Evolutionary conservation across 441 rosid genomes (phyloP).

Genomic region (Arabidopsis lyrata): DNA sequence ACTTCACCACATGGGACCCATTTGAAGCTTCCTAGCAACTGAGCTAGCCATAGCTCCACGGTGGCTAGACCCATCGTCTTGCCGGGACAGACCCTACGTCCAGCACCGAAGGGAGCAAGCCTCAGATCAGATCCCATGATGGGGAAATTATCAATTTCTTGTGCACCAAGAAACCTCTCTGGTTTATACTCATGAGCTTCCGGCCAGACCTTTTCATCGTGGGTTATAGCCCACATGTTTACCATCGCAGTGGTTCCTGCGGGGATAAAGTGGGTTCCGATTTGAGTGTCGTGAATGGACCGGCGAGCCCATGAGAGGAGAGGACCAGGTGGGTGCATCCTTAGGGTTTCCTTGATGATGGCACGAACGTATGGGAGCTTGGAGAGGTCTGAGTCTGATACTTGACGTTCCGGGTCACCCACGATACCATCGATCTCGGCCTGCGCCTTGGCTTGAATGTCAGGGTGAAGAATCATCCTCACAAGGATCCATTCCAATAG

Average conservation of each 20-base stretch:
- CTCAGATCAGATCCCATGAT: conserved; percentile 64
- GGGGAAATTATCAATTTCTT: conserved; percentile 34
- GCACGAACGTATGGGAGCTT: conserved; percentile 64
- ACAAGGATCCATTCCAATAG: conserved; percentile 84
- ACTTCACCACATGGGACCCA: conserved; percentile 55
- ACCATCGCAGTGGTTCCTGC: conserved; percentile 85
- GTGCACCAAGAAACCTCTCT: conserved; percentile 40
- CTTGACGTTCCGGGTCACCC: conserved; percentile 27
- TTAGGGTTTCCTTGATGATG: conserved; percentile 71
- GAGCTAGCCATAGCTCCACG: conserved; percentile 68
- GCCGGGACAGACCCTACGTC: conserved; percentile 67
- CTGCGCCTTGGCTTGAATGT: conserved; percentile 63
- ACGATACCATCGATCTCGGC: conserved; percentile 50
- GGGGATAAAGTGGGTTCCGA: conserved; percentile 55
- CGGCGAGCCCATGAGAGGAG: conserved; percentile 79
- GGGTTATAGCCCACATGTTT: conserved; percentile 53
- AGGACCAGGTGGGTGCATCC: conserved; percentile 92
- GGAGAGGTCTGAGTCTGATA: conserved; percentile 53
- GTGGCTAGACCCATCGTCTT: conserved; percentile 65
- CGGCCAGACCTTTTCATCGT: conserved; percentile 44
- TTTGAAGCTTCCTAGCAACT: conserved; percentile 55
- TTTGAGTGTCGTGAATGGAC: conserved; percentile 57
- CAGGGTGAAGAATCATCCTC: conserved; percentile 71
- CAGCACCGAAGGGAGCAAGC: conserved; percentile 78
- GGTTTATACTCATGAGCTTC: conserved; percentile 42